These are phyloP conservation scores for Aspergillus clavatus DNA, from an alignment of 2,329 filamentous ascomycete genomes.

Conservation along the genomic window DNA sequence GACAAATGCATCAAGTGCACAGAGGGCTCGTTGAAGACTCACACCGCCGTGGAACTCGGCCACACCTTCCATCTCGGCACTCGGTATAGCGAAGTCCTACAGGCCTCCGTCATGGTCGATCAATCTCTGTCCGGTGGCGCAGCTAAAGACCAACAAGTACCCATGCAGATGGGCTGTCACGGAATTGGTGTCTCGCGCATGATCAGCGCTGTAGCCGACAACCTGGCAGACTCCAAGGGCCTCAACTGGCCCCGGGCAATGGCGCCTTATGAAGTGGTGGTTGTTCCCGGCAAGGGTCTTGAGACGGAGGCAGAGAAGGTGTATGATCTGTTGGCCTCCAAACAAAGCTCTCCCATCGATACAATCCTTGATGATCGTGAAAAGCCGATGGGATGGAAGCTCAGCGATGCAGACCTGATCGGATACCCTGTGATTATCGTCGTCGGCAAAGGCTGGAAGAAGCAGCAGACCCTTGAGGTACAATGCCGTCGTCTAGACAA, in stretches of 20 bases:
- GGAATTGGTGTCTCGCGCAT: constrained; percentile 91
- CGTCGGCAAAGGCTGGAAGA: constrained; percentile 66
- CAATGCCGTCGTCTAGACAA: constrained; percentile 65
- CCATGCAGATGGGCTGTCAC: constrained; percentile 92
- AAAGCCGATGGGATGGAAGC: constrained; percentile 71
- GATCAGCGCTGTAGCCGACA: constrained; percentile 77
- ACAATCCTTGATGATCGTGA: constrained; percentile 68
- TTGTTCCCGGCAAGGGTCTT: constrained; percentile 54
- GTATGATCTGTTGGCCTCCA: constrained; percentile 55
- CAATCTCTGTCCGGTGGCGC: constrained; percentile 18
- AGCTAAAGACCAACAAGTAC: constrained; percentile 37
- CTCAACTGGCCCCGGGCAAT: constrained; percentile 85
- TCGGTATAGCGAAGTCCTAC: constrained; percentile 73
- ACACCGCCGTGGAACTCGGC: constrained; percentile 79
- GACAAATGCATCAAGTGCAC: constrained; percentile 70
- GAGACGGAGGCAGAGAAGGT: constrained; percentile 52
- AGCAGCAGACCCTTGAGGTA: constrained; percentile 61
- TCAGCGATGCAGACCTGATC: constrained; percentile 82
- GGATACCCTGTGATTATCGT: constrained; percentile 83
- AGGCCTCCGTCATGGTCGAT: constrained; percentile 55
- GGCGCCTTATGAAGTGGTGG: constrained; percentile 72
- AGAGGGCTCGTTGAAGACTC: constrained; percentile 57
- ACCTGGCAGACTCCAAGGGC: constrained; percentile 65
- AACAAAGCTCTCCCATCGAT: constrained; percentile 47
- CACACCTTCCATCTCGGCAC: constrained; percentile 94